phyloP scores from a whole-genome alignment of 2,329 filamentous ascomycete genomes.

The Aureobasidium sp. region DNA sequence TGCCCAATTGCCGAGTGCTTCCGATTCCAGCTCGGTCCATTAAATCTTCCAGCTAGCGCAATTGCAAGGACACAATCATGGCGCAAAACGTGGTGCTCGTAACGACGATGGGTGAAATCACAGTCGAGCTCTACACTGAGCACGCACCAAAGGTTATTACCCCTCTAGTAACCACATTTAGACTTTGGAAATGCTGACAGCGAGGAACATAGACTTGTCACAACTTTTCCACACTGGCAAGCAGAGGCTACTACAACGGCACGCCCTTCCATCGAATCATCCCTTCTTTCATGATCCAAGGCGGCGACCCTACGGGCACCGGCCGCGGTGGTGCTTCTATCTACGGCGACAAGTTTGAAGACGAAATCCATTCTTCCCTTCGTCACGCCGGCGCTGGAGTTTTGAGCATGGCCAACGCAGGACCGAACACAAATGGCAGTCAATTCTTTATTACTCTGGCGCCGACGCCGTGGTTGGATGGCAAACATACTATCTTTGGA shows the following conservation, averaged over 20 bases:
- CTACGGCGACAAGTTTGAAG: conserved; percentile 88
- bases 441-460: conserved; percentile 96
- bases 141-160: conserved; percentile 65
- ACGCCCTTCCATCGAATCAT: conserved; percentile 92
- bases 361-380: conserved; percentile 72
- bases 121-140: conserved; percentile 78
- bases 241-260: conserved; percentile 79
- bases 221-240: conserved; percentile 71
- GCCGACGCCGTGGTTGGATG: conserved; percentile 92
- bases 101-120: conserved; percentile 80
- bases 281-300: conserved; percentile 92
- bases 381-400: conserved; percentile 91
- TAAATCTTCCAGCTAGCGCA: not conserved
- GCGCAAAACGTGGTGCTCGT: conserved; percentile 72
- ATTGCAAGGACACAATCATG: conserved; percentile 43
- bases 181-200: not conserved
- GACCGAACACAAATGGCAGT: conserved; percentile 85
- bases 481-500: conserved; percentile 95
- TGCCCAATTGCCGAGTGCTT: too few species aligned
- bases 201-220: conserved; percentile 24
- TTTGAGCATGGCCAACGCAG: conserved; percentile 94
- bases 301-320: conserved; percentile 83
- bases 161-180: not conserved
- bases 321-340: conserved; percentile 83
- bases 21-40: too few species aligned